A percentile compares a stretch with the other conserved stretches of the same genome.
Evolutionary conservation across 495 filamentous ascomycete genomes (phyloP).

Genomic region (Aeminium ludgeri): DNA sequence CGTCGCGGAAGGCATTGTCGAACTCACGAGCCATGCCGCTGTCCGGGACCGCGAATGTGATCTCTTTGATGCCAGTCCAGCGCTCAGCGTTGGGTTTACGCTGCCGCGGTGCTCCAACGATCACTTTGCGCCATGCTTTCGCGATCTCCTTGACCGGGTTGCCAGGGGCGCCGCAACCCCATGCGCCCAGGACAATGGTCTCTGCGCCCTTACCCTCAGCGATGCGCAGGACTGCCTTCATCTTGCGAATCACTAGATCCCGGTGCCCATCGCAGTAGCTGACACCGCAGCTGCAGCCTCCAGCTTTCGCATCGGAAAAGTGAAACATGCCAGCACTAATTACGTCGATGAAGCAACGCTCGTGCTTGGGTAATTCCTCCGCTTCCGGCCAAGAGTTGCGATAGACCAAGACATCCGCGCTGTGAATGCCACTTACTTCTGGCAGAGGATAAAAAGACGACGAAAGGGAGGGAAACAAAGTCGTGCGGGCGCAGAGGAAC

Average conservation of each 20-base stretch:
- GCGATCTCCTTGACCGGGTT: conserved; percentile 25
- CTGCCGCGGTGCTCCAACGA: conserved; percentile 14
- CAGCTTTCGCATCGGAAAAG: conserved; percentile 19
- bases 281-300: conserved; percentile 23
- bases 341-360: conserved; percentile 24
- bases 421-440: conserved; percentile 20
- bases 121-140: conserved; percentile 21
- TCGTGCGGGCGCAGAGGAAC: conserved; percentile 25
- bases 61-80: conserved; percentile 26
- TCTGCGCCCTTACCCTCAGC: conserved; percentile 13
- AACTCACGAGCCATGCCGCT: conserved; percentile 21
- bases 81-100: conserved; percentile 12
- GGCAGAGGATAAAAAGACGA: conserved; percentile 25
- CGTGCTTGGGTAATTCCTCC: conserved; percentile 16
- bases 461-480: conserved; percentile 21
- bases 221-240: conserved; percentile 26
- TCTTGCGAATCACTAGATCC: conserved; percentile 19
- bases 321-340: conserved; percentile 21
- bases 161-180: conserved; percentile 26
- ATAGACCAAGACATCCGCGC: conserved; percentile 23
- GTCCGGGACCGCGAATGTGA: conserved; percentile 34
- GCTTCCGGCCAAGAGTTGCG: conserved; percentile 12
- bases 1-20: conserved; percentile 15
- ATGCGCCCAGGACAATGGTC: conserved; percentile 25
- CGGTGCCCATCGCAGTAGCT: conserved; percentile 19